Evolutionary conservation across 108 stramenopile species (phyloP), one percentile per base, ranked within the genome.

Genomic region (Parietichytrium sp.): DNA sequence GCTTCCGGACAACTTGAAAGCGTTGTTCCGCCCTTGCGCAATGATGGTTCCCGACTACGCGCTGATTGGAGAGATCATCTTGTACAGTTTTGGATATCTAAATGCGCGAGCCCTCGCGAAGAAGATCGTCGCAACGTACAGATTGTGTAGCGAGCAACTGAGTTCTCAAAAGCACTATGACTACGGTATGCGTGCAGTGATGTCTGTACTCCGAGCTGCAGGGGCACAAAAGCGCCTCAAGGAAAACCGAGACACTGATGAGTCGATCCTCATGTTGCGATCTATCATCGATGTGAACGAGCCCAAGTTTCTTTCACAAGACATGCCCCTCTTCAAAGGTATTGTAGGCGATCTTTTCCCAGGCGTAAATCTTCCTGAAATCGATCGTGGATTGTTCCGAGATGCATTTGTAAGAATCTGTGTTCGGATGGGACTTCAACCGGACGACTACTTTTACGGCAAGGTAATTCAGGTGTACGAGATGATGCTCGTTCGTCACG

Each of bases 11-110:
- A 87, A 89, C 82, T 49, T 89, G 47, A 89, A 91, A 83, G 90
- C 89, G 6, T 78, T 92, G 7, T 92, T 91, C 78, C 90, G 91
- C 0, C 89, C 91, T 26, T 90, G 90, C 80, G 91, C 91, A 2
- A 92, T 92, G 91, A 92, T 92, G 91, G 91, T 92, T 2, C 91
- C 91, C 15, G 91, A 92, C 83, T 92, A 92, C 80, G 89, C 84
- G 4, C 88, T 92, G 88, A 92, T 92, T 47, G 86, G 85, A 54
- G 89, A 90, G 81, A 92, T 92, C 45, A 91, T 91, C 83, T 82
- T 92, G 49, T 92, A 92, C 80, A 84, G 82, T 49, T 89, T 87
- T 79, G 91, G 91, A 48, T 92, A 92, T 87, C 85, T 89, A 29
- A 82, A 90, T 10, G 91, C 91, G 4, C 83, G 88, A 47, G 26